Evolutionary conservation across 139 green algal genomes (phyloP).

Genomic region (Edaphochlamys debaryana): DNA sequence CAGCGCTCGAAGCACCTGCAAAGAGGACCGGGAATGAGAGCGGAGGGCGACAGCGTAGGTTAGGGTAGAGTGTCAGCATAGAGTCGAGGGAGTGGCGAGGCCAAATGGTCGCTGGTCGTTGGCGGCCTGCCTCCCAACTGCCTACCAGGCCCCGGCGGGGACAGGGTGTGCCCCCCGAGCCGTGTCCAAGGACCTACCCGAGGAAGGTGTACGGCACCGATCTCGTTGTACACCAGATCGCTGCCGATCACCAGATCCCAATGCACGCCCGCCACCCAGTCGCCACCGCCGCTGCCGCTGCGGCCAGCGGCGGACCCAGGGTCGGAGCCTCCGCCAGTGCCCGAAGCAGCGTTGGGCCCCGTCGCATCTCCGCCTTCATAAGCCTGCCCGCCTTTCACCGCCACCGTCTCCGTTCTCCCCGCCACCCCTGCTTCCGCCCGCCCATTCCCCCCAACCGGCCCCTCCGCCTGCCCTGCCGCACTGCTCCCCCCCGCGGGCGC

Average conservation of each 20-base stretch:
- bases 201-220: conserved; percentile 19
- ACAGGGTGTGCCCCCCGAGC: too few relatives aligned
- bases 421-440: background rate
- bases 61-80: background rate
- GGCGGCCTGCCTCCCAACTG: too few relatives aligned
- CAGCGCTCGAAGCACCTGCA: conserved; percentile 35
- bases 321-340: background rate
- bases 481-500: too few relatives aligned
- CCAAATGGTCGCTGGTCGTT: background rate
- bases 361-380: background rate
- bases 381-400: too few relatives aligned
- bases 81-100: too few relatives aligned
- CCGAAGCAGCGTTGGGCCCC: background rate
- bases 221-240: conserved; percentile 54
- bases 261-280: background rate
- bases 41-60: background rate
- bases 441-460: background rate
- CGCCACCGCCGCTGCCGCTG: background rate
- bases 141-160: too few relatives aligned
- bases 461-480: too few relatives aligned
- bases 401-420: too few relatives aligned
- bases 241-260: conserved; percentile 54
- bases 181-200: background rate
- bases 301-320: background rate
- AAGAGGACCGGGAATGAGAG: too few relatives aligned